Base-by-base conservation (phyloP, 306 rosid genomes). In the Rosa rugosa region DNA sequence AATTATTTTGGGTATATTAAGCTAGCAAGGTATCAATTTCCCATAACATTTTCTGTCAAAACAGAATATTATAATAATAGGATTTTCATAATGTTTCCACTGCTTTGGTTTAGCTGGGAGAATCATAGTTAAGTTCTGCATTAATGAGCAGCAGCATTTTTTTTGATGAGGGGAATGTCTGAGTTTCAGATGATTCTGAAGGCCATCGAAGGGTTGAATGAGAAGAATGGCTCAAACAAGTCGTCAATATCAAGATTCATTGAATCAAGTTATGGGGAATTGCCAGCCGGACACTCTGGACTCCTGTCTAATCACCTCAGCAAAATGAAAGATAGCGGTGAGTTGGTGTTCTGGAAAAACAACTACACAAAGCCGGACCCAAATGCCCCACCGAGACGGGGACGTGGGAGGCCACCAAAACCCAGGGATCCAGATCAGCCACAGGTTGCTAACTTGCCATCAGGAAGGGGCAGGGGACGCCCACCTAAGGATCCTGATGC, bases 381-480 rank as follows among this genome's bases (percentile, higher is more conserved):
- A 1, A 76, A 87, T 34, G 88, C 97, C 3, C 90, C 96, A 9
- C 97, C 94, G 0, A 86, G 89, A 31, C 79, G 96, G 3, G 97
- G 97, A 34, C 94, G 96, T 18, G 97, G 97, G 46, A 79, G 97
- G 81, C 97, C 97, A 0, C 89, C 94, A 0, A 91, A 91, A 77
- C 78, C 86, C 1, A 91, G 87, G 86, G 86, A 0, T 8, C 84
- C 85, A 11, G 67, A 62, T 5, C 49, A 80, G 16, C 73, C 86
- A 3, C 80, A 84, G 1, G 71, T 57, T 5, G 34, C 80, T 0
- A 81, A 42, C 10, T 12, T 75, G 49, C 72, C 83, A 7, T 51
- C 94, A 0, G 80, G 89, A 6, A 87, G 91, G 84, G 88, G 90
- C 2, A 89, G 96, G 76, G 97, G 98, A 42, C 90, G 96, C 7